phyloP scores from a whole-genome alignment of 2,329 filamentous ascomycete species.

The Cercospora canescens region DNA sequence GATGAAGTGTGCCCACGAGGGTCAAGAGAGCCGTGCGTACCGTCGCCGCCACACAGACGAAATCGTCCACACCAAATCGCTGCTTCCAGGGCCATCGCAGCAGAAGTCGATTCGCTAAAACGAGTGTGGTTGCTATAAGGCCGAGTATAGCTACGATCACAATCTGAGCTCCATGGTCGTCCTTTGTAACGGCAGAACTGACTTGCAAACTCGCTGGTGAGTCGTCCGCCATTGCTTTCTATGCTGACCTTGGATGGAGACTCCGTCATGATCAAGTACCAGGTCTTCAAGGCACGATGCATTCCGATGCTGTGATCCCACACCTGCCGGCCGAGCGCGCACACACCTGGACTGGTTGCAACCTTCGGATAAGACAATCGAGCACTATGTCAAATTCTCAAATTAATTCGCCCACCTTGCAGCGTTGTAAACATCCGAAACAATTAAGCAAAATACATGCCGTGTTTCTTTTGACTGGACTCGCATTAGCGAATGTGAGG shows the following conservation, averaged over 20 bases:
- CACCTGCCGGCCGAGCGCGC: background rate
- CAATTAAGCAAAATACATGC: background rate
- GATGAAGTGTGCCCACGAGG: background rate
- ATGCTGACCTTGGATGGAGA: background rate
- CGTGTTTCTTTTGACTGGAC: background rate
- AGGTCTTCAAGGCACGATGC: background rate
- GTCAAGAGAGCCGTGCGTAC: background rate
- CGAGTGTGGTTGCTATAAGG: slow-evolving; percentile 16
- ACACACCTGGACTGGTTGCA: background rate
- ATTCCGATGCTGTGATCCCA: background rate
- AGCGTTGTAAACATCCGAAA: background rate
- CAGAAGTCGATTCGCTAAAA: background rate
- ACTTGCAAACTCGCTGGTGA: slow-evolving; percentile 8
- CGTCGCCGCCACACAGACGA: slow-evolving; percentile 11
- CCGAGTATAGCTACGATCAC: slow-evolving; percentile 18
- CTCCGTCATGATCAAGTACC: background rate
- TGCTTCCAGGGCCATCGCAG: slow-evolving; percentile 11
- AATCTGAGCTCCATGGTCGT: slow-evolving; percentile 17
- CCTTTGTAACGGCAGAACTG: slow-evolving; percentile 20
- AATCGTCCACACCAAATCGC: slow-evolving; percentile 4
- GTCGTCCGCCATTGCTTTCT: slow-evolving; percentile 7
- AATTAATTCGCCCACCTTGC: background rate
- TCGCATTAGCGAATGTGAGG: background rate
- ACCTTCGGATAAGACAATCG: background rate
- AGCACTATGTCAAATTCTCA: background rate